Evolutionary conservation across 768 basidiomycete genomes (phyloP), one percentile per base, ranked within the genome.

Genomic region (Royoungia palumana): DNA sequence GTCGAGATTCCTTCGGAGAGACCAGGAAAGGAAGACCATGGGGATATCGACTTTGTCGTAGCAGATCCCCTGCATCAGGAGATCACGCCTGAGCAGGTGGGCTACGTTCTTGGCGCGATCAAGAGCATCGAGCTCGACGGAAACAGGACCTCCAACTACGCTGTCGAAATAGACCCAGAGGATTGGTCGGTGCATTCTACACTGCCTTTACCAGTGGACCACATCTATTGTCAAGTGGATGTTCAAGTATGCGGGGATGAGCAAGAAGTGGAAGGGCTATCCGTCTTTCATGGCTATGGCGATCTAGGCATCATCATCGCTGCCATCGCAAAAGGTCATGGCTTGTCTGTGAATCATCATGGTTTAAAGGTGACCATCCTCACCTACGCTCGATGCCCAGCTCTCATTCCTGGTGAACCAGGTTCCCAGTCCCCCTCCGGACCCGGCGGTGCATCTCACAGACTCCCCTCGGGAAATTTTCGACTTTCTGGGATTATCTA

Each of bases 301-400:
- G 87, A 87, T 56, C 71, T 87, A 16, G 82, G 82, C 0, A 85
- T 86, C 78, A 83, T 88, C 14, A 63, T 88, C 41, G 77, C 80
- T 10, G 62, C 83, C 13, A 63, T 87, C 16, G 76, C 72, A 9
- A 72, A 74, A 35, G 77, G 77, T 45, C 66, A 67, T 40, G 81
- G 83, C 3, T 55, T 88, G 3, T 58, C 65, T 2, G 61, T 83
- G 0, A 78, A 79, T 6, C 67, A 65, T 20, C 72, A 78, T 36
- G 87, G 85, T 0, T 62, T 88, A 17, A 84, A 79, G 73, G 85
- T 83, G 35, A 44, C 63, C 20, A 14, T 37, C 37, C 14, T 45
- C 32, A 16, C 22, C 12, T 27, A 7, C 27, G 24, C 6, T 16
- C 35, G 13, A 41, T n/a, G 35, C 27, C 41, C 19, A 10, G 28